A percentile compares a stretch with the other conserved stretches of the same genome.
These are phyloP conservation scores for Tuber aestivum DNA, from an alignment of 495 filamentous ascomycete genomes.

Conservation along the genomic window DNA sequence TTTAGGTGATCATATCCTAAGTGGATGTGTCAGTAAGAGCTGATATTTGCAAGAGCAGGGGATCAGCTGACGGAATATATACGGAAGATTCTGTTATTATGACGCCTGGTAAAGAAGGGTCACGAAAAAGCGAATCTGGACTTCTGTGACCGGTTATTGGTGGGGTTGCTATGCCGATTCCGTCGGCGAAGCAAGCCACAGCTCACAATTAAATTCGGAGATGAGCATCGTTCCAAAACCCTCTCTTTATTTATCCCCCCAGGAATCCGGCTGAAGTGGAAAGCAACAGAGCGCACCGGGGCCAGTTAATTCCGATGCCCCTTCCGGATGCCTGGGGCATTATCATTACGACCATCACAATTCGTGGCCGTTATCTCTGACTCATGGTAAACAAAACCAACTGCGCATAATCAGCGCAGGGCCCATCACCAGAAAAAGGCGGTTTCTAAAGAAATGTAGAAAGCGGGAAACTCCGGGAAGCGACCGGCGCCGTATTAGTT, in stretches of 20 bases:
- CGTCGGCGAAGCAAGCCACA: conserved; percentile 1
- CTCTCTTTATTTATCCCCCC: not conserved
- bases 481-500: not conserved
- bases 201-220: not conserved
- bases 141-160: not conserved
- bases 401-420: conserved; percentile 1
- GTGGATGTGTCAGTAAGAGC: not conserved
- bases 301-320: conserved; percentile 1
- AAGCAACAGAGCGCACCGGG: not conserved
- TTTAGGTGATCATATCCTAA: not conserved
- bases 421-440: not conserved
- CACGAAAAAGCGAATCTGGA: not conserved
- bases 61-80: conserved; percentile 1
- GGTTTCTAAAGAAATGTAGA: not conserved
- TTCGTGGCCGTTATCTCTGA: not conserved
- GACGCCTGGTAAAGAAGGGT: not conserved
- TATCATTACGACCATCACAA: conserved; percentile 7
- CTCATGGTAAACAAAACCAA: conserved; percentile 1
- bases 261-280: not conserved
- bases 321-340: not conserved
- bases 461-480: not conserved
- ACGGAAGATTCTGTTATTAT: not conserved
- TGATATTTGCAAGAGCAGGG: not conserved
- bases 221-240: not conserved
- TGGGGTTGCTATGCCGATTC: not conserved